These are phyloP conservation scores for Karstenula rhodostoma DNA, from an alignment of 2,329 filamentous ascomycete species.

Conservation along the genomic window DNA sequence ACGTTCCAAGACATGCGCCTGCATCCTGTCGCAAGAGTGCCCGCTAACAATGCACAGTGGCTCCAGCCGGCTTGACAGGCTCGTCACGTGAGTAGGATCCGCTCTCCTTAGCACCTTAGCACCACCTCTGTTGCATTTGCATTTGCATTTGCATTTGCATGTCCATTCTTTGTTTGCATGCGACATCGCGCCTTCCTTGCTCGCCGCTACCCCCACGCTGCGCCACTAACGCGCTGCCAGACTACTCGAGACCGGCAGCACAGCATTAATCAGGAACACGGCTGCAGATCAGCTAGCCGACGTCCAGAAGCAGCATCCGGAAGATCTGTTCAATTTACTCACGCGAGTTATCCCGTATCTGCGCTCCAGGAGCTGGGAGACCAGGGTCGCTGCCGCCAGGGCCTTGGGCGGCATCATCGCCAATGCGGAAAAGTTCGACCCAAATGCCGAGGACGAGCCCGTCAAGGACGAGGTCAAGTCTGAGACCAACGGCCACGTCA, in stretches of 20 bases:
- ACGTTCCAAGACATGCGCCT: neutral
- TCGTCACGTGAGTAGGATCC: conserved; percentile 6
- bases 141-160: too few species aligned
- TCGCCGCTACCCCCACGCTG: neutral
- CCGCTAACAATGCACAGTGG: conserved; percentile 14
- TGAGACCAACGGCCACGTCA: conserved; percentile 57
- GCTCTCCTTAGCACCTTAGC: neutral
- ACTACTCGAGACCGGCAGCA: conserved; percentile 96
- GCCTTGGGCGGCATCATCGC: conserved; percentile 93
- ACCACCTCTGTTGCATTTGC: neutral
- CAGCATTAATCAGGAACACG: conserved; percentile 92
- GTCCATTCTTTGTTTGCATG: neutral
- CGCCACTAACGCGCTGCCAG: conserved; percentile 47
- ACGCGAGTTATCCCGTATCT: conserved; percentile 95
- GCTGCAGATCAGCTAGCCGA: conserved; percentile 96
- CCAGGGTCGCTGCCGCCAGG: conserved; percentile 88
- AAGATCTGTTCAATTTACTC: conserved; percentile 95
- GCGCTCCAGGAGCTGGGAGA: conserved; percentile 96
- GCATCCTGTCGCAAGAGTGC: neutral
- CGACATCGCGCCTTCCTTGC: neutral
- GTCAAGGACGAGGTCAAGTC: conserved; percentile 62
- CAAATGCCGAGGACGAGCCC: conserved; percentile 76
- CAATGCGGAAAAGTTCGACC: conserved; percentile 86
- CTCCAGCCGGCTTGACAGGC: conserved; percentile 12
- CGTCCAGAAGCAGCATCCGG: conserved; percentile 96